Conservation (phyloP, 768 basidiomycete genomes). For the Daedaleopsis sinensis region DNA sequence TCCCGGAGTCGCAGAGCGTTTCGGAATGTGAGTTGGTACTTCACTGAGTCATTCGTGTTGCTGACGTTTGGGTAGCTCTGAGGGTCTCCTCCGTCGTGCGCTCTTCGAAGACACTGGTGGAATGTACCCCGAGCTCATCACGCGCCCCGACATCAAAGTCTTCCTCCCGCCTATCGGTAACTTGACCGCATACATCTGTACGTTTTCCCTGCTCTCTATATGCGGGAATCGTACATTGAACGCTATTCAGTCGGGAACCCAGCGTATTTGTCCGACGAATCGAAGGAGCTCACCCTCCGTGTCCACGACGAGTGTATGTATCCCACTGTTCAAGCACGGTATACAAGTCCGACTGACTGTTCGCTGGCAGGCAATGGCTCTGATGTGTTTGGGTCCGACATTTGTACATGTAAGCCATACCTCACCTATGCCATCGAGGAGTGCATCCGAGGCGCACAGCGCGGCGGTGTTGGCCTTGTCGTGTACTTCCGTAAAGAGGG, state of each 20-base stretch:
- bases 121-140: conserved; percentile 95
- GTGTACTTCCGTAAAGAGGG: conserved; percentile 97
- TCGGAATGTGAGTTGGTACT: conserved; percentile 71
- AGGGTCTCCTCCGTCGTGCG: conserved; percentile 82
- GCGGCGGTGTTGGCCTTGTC: conserved; percentile 89
- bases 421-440: conserved; percentile 92
- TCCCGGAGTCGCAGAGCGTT: conserved; percentile 91
- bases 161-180: conserved; percentile 96
- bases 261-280: conserved; percentile 71
- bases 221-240: not conserved
- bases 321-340: not conserved
- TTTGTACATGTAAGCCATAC: conserved; percentile 93
- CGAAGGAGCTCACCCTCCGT: conserved; percentile 82
- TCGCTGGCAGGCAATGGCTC: conserved; percentile 79
- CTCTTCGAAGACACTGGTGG: conserved; percentile 97
- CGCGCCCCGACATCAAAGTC: conserved; percentile 92
- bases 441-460: conserved; percentile 80
- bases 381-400: conserved; percentile 94
- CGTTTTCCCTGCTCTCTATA: conserved; percentile 22
- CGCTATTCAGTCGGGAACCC: conserved; percentile 73
- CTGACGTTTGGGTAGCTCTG: conserved; percentile 54
- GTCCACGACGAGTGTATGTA: conserved; percentile 90
- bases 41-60: not conserved
- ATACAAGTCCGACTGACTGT: not conserved
- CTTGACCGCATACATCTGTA: conserved; percentile 90